phyloP scores from a whole-genome alignment of 192 early-diverging fungal genomes.

The Funneliformis geosporum region DNA sequence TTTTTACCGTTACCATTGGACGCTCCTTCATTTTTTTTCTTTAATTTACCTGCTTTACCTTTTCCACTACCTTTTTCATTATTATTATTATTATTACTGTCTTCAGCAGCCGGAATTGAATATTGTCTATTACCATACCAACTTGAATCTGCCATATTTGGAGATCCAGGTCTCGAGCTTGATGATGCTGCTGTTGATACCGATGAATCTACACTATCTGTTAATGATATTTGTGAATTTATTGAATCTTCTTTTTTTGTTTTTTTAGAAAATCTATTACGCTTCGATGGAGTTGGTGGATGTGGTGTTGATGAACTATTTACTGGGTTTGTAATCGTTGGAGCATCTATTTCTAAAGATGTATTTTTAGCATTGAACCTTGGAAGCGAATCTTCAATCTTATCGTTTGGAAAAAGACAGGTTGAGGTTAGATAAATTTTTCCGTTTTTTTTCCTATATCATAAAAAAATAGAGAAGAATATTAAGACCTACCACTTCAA shows the following conservation, averaged over 20 bases:
- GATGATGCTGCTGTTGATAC: background rate
- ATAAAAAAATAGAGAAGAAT: background rate
- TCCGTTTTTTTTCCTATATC: too few relatives aligned
- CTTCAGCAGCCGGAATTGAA: background rate
- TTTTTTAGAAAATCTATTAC: background rate
- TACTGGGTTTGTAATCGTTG: background rate
- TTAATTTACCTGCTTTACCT: background rate
- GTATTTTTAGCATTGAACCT: background rate
- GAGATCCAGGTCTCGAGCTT: slow-evolving; percentile 3
- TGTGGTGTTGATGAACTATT: background rate
- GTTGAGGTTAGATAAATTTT: background rate
- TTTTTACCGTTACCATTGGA: background rate
- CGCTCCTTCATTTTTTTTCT: background rate
- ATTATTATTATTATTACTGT: background rate
- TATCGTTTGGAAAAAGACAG: background rate
- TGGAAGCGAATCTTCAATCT: background rate
- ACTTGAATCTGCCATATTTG: slow-evolving; percentile 3
- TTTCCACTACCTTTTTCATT: slow-evolving; percentile 18
- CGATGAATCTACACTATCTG: slow-evolving; percentile 26
- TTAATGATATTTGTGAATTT: background rate
- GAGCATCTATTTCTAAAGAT: background rate
- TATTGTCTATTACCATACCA: background rate
- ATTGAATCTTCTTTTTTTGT: slow-evolving; percentile 23
- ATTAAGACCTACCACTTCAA: slow-evolving; percentile 17
- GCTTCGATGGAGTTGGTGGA: background rate